Percentiles rank a stretch among this genome's conserved stretches.
phyloP scores from a whole-genome alignment of 306 rosid genomes.

The Dryas alaskensis region DNA sequence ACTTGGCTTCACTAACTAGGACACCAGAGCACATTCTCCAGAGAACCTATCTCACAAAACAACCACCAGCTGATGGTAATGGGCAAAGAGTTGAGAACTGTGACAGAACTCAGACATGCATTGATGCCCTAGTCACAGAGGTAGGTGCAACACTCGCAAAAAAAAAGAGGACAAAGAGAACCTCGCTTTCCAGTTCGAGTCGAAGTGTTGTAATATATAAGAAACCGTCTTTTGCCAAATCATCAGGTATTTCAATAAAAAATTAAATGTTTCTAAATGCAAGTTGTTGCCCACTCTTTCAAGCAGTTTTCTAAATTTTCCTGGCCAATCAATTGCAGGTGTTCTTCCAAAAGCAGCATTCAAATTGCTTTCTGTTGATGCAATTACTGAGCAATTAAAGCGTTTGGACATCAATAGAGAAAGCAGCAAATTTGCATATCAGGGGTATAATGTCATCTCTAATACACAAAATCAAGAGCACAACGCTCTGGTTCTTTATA shows the following conservation, averaged over 20 bases:
- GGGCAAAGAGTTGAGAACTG: slow-evolving; percentile 26
- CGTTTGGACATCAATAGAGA: slow-evolving; percentile 56
- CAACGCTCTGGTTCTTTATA: slow-evolving; percentile 44
- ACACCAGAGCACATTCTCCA: slow-evolving; percentile 25
- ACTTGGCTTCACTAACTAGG: slow-evolving; percentile 37
- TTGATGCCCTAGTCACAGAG: slow-evolving; percentile 38
- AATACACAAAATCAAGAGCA: slow-evolving; percentile 36
- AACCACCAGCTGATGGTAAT: slow-evolving; percentile 19
- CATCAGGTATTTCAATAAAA: slow-evolving; percentile 49
- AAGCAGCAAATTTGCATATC: slow-evolving; percentile 35
- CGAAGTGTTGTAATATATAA: slow-evolving; percentile 35
- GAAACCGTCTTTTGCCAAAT: slow-evolving; percentile 24
- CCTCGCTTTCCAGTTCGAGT: slow-evolving; percentile 29
- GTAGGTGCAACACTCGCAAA: slow-evolving; percentile 38
- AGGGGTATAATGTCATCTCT: slow-evolving; percentile 47
- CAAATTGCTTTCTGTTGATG: slow-evolving; percentile 34
- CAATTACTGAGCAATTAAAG: slow-evolving; percentile 51
- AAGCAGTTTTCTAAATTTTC: slow-evolving; percentile 1
- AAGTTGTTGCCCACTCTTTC: neutral
- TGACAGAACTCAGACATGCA: slow-evolving; percentile 36
- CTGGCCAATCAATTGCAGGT: slow-evolving; percentile 39
- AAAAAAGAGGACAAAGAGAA: slow-evolving; percentile 54
- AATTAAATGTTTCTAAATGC: neutral
- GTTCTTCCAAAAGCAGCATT: slow-evolving; percentile 25
- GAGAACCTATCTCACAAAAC: slow-evolving; percentile 26